phyloP scores from a whole-genome alignment of 371 early-diverging fungal genomes.

The Ordospora pajunii region DNA sequence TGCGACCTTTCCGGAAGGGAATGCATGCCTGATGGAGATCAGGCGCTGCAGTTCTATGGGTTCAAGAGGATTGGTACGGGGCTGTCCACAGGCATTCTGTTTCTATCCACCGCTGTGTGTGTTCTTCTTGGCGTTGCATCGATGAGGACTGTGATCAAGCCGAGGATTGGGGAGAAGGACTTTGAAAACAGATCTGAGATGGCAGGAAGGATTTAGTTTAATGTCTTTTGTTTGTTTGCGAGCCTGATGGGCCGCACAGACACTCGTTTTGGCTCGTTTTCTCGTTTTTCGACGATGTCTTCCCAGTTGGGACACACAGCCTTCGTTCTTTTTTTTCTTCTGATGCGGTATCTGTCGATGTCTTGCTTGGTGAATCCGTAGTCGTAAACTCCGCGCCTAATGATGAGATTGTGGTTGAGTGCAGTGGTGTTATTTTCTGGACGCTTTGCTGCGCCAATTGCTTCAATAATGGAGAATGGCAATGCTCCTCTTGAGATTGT shows the following conservation, averaged over 20 bases:
- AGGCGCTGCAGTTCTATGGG: conserved; percentile 1
- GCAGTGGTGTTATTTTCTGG: background rate
- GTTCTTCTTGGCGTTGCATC: background rate
- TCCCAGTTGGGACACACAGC: conserved; percentile 22
- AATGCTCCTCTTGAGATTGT: background rate
- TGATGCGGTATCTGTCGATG: background rate
- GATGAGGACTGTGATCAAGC: background rate
- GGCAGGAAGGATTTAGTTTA: background rate
- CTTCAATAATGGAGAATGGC: background rate
- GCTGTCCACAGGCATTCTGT: background rate
- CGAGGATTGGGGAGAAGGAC: background rate
- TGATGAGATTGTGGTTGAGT: background rate
- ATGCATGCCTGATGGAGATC: conserved; percentile 1
- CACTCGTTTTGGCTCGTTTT: conserved; percentile 18
- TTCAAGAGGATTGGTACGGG: background rate
- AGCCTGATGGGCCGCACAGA: background rate
- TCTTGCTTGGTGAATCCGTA: background rate
- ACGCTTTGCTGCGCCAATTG: background rate
- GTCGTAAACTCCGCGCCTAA: background rate
- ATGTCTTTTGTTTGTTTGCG: background rate
- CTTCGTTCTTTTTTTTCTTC: conserved; percentile 2
- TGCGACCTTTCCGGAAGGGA: background rate
- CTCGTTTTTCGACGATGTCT: background rate
- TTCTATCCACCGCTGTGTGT: background rate
- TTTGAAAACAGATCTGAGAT: background rate